phyloP scores from a whole-genome alignment of 1,284 basidiomycete genomes.

The Marasmius tenuissimus region DNA sequence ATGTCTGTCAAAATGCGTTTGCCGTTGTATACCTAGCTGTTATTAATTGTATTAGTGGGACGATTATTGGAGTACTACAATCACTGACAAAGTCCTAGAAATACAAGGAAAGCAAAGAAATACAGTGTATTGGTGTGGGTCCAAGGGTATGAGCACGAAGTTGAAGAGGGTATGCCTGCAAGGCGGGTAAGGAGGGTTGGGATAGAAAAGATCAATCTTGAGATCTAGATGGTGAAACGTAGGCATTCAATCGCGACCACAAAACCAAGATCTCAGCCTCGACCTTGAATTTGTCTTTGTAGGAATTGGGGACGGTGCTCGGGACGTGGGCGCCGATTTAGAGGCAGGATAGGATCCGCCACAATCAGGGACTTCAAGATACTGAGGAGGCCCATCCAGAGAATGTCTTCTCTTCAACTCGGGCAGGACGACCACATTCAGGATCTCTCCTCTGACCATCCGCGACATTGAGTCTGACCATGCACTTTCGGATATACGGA shows the following conservation, averaged over 20 bases:
- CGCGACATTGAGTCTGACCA: slow-evolving; percentile 48
- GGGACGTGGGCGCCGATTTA: neutral
- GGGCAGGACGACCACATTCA: slow-evolving; percentile 44
- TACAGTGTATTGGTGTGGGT: too few relatives aligned
- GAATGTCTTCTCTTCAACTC: neutral
- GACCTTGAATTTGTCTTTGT: neutral
- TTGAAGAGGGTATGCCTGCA: too few relatives aligned
- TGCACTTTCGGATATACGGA: slow-evolving; percentile 56
- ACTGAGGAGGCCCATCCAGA: neutral
- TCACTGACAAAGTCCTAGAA: too few relatives aligned
- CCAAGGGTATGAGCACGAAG: too few relatives aligned
- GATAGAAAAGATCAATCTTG: too few relatives aligned
- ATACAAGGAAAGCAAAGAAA: too few relatives aligned
- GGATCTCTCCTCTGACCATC: slow-evolving; percentile 52
- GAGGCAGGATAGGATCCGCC: neutral
- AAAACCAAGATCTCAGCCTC: neutral
- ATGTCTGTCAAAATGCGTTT: neutral
- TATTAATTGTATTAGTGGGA: neutral
- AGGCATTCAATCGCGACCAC: neutral
- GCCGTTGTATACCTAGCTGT: neutral
- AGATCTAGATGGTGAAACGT: neutral
- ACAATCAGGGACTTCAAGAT: slow-evolving; percentile 5
- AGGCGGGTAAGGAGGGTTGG: too few relatives aligned
- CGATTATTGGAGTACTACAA: neutral
- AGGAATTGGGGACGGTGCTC: neutral